These are phyloP conservation scores for Rhododendron simsii DNA, from an alignment of 148 eudicot genomes.

Conservation along the genomic window DNA sequence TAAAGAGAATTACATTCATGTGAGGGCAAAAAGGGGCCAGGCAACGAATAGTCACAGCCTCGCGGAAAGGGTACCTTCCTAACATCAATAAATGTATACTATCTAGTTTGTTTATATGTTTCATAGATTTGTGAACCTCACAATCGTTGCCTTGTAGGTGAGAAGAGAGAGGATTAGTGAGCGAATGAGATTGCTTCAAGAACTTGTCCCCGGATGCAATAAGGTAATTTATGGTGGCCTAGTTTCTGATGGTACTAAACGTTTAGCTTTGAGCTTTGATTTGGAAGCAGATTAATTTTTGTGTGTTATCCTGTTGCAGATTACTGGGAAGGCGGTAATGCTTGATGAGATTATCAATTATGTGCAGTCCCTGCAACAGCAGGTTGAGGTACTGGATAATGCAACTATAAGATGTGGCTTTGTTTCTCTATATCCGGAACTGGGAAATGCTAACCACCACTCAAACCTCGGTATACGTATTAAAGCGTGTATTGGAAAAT, in stretches of 20 bases:
- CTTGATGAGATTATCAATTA: constrained; percentile 96
- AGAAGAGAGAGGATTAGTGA: constrained; percentile 94
- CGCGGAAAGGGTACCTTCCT: constrained; percentile 78
- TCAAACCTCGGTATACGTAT: background rate
- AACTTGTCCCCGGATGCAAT: constrained; percentile 95
- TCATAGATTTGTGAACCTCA: background rate
- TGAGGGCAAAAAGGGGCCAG: constrained; percentile 94
- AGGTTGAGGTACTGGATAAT: constrained; percentile 72
- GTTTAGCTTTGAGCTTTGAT: background rate
- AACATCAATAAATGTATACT: background rate
- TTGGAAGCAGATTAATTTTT: background rate
- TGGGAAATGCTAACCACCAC: background rate
- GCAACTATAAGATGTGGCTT: background rate
- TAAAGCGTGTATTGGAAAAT: background rate
- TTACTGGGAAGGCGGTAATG: constrained; percentile 97
- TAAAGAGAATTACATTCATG: constrained; percentile 79
- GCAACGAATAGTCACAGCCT: constrained; percentile 98
- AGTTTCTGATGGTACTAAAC: background rate
- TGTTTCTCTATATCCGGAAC: background rate
- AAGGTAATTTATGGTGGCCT: constrained; percentile 44
- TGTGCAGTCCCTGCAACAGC: constrained; percentile 92
- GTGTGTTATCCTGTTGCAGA: constrained; percentile 27
- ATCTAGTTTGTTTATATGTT: background rate
- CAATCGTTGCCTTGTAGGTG: constrained; percentile 41
- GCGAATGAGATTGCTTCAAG: constrained; percentile 96